These are phyloP conservation scores for Talaromyces albobiverticillius DNA, from an alignment of 2,329 filamentous ascomycete species.

Conservation along the genomic window DNA sequence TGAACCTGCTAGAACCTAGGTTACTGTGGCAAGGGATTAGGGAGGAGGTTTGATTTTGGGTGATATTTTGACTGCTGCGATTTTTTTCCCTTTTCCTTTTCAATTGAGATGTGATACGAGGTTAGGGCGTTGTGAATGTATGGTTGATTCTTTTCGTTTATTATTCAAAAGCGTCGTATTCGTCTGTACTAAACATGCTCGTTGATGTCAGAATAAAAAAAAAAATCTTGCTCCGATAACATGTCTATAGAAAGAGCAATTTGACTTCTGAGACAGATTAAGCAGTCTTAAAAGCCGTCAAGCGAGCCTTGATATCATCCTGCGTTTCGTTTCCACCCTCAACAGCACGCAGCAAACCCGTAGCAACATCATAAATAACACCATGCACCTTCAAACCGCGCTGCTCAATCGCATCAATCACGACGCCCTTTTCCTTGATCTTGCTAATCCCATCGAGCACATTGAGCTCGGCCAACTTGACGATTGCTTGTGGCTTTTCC, in stretches of 20 bases:
- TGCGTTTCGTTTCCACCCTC: constrained; percentile 42
- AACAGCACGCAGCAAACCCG: constrained; percentile 54
- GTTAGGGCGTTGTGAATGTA: no score
- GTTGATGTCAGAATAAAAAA: not conserved
- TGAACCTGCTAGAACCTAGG: no score
- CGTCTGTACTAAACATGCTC: no score
- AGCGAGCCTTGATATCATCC: constrained; percentile 35
- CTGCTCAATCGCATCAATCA: constrained; percentile 68
- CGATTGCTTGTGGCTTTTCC: constrained; percentile 47
- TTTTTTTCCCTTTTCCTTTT: no score
- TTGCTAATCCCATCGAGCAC: constrained; percentile 66
- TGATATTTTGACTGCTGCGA: not conserved
- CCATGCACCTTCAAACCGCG: constrained; percentile 73
- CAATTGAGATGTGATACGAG: no score
- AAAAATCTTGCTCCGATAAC: not conserved
- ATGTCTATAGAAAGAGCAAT: no score
- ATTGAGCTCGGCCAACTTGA: constrained; percentile 72
- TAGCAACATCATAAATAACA: constrained; percentile 67
- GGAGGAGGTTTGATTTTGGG: no score
- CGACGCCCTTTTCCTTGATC: constrained; percentile 64
- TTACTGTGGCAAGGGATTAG: no score
- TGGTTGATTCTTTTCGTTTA: no score
- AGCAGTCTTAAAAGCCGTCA: constrained; percentile 38
- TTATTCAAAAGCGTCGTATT: no score
- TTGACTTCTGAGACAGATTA: not conserved